Evolutionary conservation across 2,329 filamentous ascomycete species (phyloP), one percentile per base, ranked within the genome.

Genomic region (Davidsoniella eucalypti): DNA sequence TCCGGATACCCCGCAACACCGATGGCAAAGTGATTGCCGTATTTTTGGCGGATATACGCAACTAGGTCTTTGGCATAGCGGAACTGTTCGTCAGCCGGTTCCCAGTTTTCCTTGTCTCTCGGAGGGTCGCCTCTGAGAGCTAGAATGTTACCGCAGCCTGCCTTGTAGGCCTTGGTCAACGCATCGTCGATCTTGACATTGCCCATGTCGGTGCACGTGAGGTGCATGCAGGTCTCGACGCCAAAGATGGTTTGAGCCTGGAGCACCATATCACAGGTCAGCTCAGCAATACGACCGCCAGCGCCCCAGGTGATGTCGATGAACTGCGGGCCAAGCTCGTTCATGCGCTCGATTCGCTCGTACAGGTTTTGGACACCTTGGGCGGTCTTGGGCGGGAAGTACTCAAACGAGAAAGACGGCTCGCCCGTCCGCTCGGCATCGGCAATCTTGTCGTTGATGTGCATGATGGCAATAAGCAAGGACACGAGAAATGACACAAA

Each of bases 271-370:
- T 98, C 92, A 66, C 84, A 88, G 40, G 92, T 98, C 60, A 98
- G 69, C 62, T 94, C 83, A 50, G 90, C 92, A 58, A 92, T 78
- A 57, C 84, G 81, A 44, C 92, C 92, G 58, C 92, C 92, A 48
- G 92, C 92, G 56, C 93, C 93, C 92, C 92, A 98, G 55, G 92
- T 98, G 61, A 98, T 84, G 66, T 98, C 92, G 64, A 98, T 87
- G 70, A 98, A 98, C 61, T 88, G 83, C 56, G 90, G 92, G 1
- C 87, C 92, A 56, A 93, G 78, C 60, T 82, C 78, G 67, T 94
- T 87, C 92, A 98, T 98, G 67, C 88, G 87, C 68, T 98, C 92
- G 85, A 98, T 96, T 58, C 92, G 86, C 60, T 98, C 92, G 73
- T 98, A 98, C 52, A 98, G 80, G 65, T 98, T 98, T 69, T 98